These are phyloP conservation scores for Vitis riparia DNA, from an alignment of 164 flowering plant genomes.

Conservation along the genomic window DNA sequence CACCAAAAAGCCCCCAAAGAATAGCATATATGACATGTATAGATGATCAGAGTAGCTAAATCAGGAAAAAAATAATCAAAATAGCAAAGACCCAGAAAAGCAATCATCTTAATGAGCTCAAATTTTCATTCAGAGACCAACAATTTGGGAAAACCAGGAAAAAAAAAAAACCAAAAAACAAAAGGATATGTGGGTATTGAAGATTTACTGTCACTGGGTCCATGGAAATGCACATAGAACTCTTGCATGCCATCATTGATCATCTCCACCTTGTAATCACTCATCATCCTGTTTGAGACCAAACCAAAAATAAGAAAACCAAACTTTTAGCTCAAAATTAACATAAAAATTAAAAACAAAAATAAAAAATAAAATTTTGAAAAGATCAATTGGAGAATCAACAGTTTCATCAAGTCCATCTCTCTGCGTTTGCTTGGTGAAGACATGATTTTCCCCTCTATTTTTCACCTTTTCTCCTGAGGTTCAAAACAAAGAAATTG, in stretches of 20 bases:
- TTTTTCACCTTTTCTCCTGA: neutral
- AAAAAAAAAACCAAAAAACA: neutral
- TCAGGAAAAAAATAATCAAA: constrained; percentile 1
- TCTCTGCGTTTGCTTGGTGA: constrained; percentile 83
- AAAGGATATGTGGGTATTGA: constrained; percentile 17
- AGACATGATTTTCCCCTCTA: constrained; percentile 48
- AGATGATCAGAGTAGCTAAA: neutral
- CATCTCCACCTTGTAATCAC: constrained; percentile 89
- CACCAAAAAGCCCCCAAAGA: too few relatives aligned
- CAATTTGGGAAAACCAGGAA: neutral
- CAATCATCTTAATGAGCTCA: neutral
- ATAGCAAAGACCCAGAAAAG: constrained; percentile 6
- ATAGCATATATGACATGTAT: neutral
- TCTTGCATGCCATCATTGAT: constrained; percentile 95
- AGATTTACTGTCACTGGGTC: constrained; percentile 83
- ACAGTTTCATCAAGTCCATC: constrained; percentile 86
- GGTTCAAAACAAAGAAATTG: too few relatives aligned
- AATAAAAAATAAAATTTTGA: neutral
- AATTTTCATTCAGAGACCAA: neutral
- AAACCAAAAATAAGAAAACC: constrained; percentile 1
- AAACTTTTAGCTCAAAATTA: constrained; percentile 2
- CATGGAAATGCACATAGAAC: constrained; percentile 87
- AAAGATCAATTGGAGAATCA: neutral
- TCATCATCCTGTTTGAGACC: constrained; percentile 65
- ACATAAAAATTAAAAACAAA: neutral